phyloP scores from a whole-genome alignment of 2,329 filamentous ascomycete species.

The Aspergillus vadensis region DNA sequence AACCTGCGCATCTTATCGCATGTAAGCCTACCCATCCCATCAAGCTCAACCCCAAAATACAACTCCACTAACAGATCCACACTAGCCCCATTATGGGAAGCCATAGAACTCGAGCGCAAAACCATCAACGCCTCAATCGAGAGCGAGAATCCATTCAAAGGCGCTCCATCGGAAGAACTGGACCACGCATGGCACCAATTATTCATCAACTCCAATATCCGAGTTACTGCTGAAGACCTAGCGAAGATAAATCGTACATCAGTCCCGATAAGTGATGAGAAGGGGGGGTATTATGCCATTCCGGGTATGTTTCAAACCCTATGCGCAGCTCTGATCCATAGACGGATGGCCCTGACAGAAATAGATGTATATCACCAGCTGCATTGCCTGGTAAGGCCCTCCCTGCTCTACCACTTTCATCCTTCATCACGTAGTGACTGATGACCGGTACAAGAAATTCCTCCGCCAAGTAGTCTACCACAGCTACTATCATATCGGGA shows the following conservation, averaged over 20 bases:
- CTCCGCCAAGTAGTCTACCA: background rate
- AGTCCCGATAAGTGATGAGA: background rate
- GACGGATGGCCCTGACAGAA: too few relatives aligned
- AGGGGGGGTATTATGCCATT: background rate
- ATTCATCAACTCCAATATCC: background rate
- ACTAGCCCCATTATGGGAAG: background rate
- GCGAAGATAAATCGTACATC: background rate
- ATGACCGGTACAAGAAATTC: too few relatives aligned
- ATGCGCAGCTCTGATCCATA: too few relatives aligned
- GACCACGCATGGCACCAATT: background rate
- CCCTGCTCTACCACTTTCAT: too few relatives aligned
- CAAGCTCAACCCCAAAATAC: background rate
- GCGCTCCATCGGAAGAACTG: background rate
- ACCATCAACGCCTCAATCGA: background rate
- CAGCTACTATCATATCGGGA: background rate
- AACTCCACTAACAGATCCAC: background rate
- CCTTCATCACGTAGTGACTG: too few relatives aligned
- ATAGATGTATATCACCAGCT: conserved; percentile 2
- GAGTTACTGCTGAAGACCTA: background rate
- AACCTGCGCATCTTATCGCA: background rate
- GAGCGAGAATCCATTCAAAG: background rate
- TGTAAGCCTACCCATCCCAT: background rate
- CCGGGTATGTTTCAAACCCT: background rate
- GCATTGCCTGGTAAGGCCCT: background rate
- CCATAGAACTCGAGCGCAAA: background rate